Evolutionary conservation across 2,329 filamentous ascomycete species (phyloP).

Genomic region (Aureobasidium namibiae): DNA sequence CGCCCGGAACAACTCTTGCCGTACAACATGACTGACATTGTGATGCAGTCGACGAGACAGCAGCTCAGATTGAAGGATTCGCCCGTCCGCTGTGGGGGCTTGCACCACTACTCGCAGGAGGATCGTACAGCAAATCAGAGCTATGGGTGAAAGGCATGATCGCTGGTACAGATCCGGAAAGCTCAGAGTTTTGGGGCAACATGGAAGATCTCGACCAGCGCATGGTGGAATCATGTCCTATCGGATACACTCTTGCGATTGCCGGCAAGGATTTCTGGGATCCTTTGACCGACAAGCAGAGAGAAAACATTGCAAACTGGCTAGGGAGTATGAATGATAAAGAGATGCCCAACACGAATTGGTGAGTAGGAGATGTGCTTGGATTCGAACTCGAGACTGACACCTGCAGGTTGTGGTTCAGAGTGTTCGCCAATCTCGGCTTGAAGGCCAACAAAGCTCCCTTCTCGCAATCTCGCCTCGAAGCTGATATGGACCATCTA

Average conservation of each 20-base stretch:
- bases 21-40: background rate
- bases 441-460: slow-evolving; percentile 65
- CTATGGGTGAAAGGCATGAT: slow-evolving; percentile 64
- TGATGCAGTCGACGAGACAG: slow-evolving; percentile 57
- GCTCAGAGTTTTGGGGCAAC: slow-evolving; percentile 67
- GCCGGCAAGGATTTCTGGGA: slow-evolving; percentile 58
- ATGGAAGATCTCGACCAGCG: slow-evolving; percentile 70
- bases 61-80: slow-evolving; percentile 69
- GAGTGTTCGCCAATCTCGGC: slow-evolving; percentile 74
- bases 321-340: slow-evolving; percentile 72
- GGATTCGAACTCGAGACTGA: background rate
- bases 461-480: slow-evolving; percentile 61
- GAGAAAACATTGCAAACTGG: slow-evolving; percentile 61
- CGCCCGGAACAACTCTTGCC: background rate
- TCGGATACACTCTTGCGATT: slow-evolving; percentile 67
- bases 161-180: slow-evolving; percentile 61
- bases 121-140: slow-evolving; percentile 55
- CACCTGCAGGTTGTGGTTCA: slow-evolving; percentile 66
- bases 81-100: slow-evolving; percentile 70
- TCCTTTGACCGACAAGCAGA: slow-evolving; percentile 53
- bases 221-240: slow-evolving; percentile 78
- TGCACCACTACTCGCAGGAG: slow-evolving; percentile 60
- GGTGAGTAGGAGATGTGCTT: slow-evolving; percentile 28
- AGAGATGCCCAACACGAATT: slow-evolving; percentile 61
- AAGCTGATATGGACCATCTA: slow-evolving; percentile 68